A percentile compares a stretch with the other conserved stretches of the same genome.
Evolutionary conservation across 2,329 filamentous ascomycete genomes (phyloP).

Genomic region (Simplicillium aogashimaense): DNA sequence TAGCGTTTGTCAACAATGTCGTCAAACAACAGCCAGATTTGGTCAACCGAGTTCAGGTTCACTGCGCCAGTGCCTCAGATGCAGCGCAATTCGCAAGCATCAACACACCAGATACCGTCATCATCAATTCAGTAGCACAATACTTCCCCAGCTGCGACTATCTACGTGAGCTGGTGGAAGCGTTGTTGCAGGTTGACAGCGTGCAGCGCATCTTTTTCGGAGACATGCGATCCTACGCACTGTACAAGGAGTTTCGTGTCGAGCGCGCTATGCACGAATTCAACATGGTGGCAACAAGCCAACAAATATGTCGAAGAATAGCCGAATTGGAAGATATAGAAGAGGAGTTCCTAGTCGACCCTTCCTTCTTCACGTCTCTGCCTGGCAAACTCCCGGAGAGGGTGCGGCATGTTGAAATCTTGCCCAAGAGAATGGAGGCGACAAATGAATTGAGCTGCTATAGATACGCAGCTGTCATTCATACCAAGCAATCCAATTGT

Average conservation of each 20-base stretch:
- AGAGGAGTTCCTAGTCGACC: constrained; percentile 14
- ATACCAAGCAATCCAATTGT: constrained; percentile 6
- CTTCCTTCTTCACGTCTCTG: constrained; percentile 13
- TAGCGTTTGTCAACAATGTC: constrained; percentile 10
- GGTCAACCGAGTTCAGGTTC: constrained; percentile 6
- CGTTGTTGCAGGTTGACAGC: neutral
- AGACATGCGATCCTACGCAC: constrained; percentile 11
- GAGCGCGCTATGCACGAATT: constrained; percentile 3
- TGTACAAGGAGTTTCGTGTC: constrained; percentile 7
- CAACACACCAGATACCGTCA: constrained; percentile 6
- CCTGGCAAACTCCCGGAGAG: constrained; percentile 5
- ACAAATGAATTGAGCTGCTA: constrained; percentile 19
- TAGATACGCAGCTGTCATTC: constrained; percentile 16
- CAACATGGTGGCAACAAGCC: constrained; percentile 2
- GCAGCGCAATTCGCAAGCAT: constrained; percentile 5
- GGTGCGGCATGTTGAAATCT: constrained; percentile 16
- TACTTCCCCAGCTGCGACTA: constrained; percentile 7
- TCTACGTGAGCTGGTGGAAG: constrained; percentile 1
- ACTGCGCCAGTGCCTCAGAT: constrained; percentile 12
- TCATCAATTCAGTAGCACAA: constrained; percentile 12
- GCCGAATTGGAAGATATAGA: constrained; percentile 9
- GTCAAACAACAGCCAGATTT: constrained; percentile 8
- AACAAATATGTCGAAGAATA: constrained; percentile 6
- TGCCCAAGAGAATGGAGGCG: constrained; percentile 17
- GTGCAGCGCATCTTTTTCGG: constrained; percentile 9